Base-by-base conservation (phyloP, 148 eudicot genomes). In the Rhododendron simsii region DNA sequence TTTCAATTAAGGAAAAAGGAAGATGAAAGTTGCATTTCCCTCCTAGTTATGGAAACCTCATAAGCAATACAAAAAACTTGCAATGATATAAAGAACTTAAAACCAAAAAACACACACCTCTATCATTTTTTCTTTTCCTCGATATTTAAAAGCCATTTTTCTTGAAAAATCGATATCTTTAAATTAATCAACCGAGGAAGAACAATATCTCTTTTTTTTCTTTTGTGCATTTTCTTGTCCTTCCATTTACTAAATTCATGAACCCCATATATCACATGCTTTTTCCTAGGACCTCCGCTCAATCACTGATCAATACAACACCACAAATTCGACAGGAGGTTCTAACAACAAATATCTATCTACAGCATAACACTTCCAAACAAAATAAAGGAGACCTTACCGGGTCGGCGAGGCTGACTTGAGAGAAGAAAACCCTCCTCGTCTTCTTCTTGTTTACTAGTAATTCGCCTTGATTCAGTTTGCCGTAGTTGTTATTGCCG, bases 341-440 rank as follows among this genome's bases (percentile, higher is more conserved):
- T 14, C 13, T 4, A 71, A 50, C 11, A 21, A 1, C 59, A 76
- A 77, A 41, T 45, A 41, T 20, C 51, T 77, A 8, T 5, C 65
- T 6, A 59, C 79, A 37, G n/a, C 9, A 59, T 59, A 59, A 59
- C 0, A 37, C 39, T 2, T 59, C 65, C n/a, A 59, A 59, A 20
- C 8, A 59, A 59, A 59, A 57, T 20, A 20, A 16, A 59, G 7
- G 81, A 83, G 65, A 55, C 6, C 84, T 91, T 94, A 96, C 99
- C 57, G 99, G 98, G 63, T 94, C 94, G 51, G 84, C 81, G 45
- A 89, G 92, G 89, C 94, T 90, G 88, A 95, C 97, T 92, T 91
- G 90, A 75, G 95, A 91, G 89, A 96, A 94, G 90, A 95, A 96
- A 65, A 96, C 65, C 65, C 9, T 59, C n/a, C 65, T 86, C 83